phyloP scores from a whole-genome alignment of 192 early-diverging fungal genomes.

The Podila minutissima region DNA sequence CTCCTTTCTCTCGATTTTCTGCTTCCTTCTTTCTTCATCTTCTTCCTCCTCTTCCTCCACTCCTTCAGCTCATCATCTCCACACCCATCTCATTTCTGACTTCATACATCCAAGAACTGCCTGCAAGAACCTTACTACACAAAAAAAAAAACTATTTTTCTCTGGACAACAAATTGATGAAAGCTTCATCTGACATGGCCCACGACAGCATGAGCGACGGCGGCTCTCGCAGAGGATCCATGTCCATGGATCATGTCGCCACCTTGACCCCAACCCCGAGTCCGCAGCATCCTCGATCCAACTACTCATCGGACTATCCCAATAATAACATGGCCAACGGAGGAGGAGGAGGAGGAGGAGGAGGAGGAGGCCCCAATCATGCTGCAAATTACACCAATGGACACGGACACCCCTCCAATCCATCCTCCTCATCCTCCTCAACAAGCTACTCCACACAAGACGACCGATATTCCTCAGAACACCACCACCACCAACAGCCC shows the following conservation, averaged over 20 bases:
- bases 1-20: background rate
- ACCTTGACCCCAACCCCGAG: slow-evolving; percentile 38
- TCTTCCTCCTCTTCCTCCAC: background rate
- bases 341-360: too few relatives aligned
- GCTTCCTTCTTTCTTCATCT: background rate
- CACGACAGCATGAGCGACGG: slow-evolving; percentile 9
- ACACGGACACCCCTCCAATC: background rate
- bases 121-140: background rate
- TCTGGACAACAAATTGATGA: slow-evolving; percentile 7
- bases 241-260: slow-evolving; percentile 19
- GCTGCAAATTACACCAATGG: background rate
- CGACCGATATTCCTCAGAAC: slow-evolving; percentile 1
- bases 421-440: background rate
- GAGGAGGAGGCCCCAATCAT: background rate
- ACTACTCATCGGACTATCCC: background rate
- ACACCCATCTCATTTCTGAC: background rate
- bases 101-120: background rate
- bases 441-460: background rate
- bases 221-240: slow-evolving; percentile 12
- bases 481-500: slow-evolving; percentile 14
- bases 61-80: background rate
- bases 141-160: background rate
- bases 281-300: slow-evolving; percentile 17
- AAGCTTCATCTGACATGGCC: slow-evolving; percentile 1
- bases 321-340: background rate